phyloP scores from a whole-genome alignment of 2,329 filamentous ascomycete genomes.

The Fusarium sororula region DNA sequence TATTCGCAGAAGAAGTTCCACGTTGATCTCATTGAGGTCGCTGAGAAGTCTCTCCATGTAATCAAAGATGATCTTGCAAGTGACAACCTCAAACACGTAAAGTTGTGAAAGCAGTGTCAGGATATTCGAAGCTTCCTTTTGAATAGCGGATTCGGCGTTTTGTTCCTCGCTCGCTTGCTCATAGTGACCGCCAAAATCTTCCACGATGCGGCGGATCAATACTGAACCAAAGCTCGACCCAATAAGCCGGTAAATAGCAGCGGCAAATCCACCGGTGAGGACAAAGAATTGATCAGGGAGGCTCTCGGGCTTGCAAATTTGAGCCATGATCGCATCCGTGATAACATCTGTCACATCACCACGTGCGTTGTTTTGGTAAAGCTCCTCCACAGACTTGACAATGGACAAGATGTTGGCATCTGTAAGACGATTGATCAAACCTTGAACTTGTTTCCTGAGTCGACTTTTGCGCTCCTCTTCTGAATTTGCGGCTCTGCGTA shows the following conservation, averaged over 20 bases:
- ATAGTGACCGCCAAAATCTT: slow-evolving; percentile 76
- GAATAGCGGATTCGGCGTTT: slow-evolving; percentile 51
- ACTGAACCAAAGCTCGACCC: slow-evolving; percentile 92
- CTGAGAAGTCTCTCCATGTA: slow-evolving; percentile 82
- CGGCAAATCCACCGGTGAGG: slow-evolving; percentile 87
- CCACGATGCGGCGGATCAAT: slow-evolving; percentile 80
- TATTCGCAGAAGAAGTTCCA: slow-evolving; percentile 85
- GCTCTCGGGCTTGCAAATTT: slow-evolving; percentile 80
- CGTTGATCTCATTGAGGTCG: slow-evolving; percentile 83
- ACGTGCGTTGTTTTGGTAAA: slow-evolving; percentile 87
- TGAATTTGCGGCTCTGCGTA: slow-evolving; percentile 70
- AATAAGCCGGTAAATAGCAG: slow-evolving; percentile 85
- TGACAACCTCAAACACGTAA: slow-evolving; percentile 91
- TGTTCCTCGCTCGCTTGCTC: slow-evolving; percentile 52
- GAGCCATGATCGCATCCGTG: slow-evolving; percentile 78
- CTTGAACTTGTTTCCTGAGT: slow-evolving; percentile 83
- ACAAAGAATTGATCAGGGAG: slow-evolving; percentile 91
- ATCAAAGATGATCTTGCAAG: slow-evolving; percentile 86
- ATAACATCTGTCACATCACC: slow-evolving; percentile 86
- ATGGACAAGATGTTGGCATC: slow-evolving; percentile 91
- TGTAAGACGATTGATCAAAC: slow-evolving; percentile 90
- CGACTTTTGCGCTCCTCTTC: slow-evolving; percentile 74
- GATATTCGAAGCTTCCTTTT: slow-evolving; percentile 69
- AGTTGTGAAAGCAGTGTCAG: slow-evolving; percentile 85
- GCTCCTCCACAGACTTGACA: slow-evolving; percentile 79